These are phyloP conservation scores for Glutinoglossum americanum DNA, from an alignment of 495 filamentous ascomycete genomes.

Conservation along the genomic window DNA sequence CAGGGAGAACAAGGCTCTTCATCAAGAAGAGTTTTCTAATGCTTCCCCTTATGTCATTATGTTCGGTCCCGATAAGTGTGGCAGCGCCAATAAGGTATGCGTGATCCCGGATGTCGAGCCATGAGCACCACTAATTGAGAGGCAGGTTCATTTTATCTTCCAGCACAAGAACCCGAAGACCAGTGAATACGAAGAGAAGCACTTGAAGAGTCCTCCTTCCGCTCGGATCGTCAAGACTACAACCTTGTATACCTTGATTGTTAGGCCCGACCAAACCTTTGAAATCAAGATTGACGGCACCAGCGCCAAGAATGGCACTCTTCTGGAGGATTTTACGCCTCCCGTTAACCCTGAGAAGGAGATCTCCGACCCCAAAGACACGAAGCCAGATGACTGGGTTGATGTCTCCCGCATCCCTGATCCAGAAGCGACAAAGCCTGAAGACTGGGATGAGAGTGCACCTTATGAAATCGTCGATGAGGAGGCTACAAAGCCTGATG, in stretches of 20 bases:
- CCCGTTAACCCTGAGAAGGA: slow-evolving; percentile 87
- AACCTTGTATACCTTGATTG: slow-evolving; percentile 85
- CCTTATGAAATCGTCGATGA: slow-evolving; percentile 89
- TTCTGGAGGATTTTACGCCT: slow-evolving; percentile 86
- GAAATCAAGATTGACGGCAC: slow-evolving; percentile 79
- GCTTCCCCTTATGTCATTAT: slow-evolving; percentile 95
- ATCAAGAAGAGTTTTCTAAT: slow-evolving; percentile 96
- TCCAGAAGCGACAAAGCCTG: slow-evolving; percentile 85
- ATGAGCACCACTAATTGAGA: background rate
- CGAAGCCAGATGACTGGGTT: slow-evolving; percentile 89
- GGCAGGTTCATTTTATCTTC: slow-evolving; percentile 96
- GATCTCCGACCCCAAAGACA: slow-evolving; percentile 92
- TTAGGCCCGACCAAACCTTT: slow-evolving; percentile 88
- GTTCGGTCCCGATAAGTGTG: slow-evolving; percentile 99
- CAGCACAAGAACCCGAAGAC: slow-evolving; percentile 99
- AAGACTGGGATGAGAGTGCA: slow-evolving; percentile 98
- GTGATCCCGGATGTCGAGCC: background rate
- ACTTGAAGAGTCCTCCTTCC: slow-evolving; percentile 62
- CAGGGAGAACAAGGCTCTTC: slow-evolving; percentile 89
- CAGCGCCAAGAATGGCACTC: slow-evolving; percentile 63
- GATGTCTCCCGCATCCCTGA: slow-evolving; percentile 79
- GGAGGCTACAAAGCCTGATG: slow-evolving; percentile 74
- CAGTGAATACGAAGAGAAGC: slow-evolving; percentile 99
- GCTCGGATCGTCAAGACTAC: slow-evolving; percentile 79
- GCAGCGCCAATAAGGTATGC: slow-evolving; percentile 86